Evolutionary conservation across 2,329 filamentous ascomycete species (phyloP).

Genomic region (Shiraia bambusicola): DNA sequence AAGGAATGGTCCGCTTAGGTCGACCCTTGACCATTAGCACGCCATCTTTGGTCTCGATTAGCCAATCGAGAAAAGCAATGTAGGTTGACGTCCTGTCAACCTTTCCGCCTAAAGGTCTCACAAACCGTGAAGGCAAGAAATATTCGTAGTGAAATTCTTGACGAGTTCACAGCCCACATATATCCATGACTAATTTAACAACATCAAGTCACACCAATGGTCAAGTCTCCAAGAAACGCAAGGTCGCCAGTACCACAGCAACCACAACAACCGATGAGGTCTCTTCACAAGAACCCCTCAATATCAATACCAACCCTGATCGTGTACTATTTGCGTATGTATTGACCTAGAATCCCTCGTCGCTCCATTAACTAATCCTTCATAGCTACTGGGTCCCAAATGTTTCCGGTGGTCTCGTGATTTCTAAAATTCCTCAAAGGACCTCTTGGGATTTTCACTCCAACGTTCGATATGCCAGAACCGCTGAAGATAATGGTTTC

Average conservation of each 20-base stretch:
- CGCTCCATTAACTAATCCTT: not conserved
- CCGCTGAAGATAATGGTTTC: constrained; percentile 53
- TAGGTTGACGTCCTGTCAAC: too few species aligned
- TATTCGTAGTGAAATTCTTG: too few species aligned
- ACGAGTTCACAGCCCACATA: too few species aligned
- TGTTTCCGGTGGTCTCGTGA: constrained; percentile 56
- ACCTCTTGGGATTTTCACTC: constrained; percentile 54
- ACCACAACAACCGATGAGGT: constrained; percentile 6
- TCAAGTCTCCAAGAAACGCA: not conserved
- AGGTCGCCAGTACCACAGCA: not conserved
- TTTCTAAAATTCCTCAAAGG: constrained; percentile 54
- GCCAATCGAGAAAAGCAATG: too few species aligned
- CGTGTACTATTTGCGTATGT: constrained; percentile 49
- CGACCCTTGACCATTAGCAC: too few species aligned
- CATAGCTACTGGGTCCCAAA: constrained; percentile 57
- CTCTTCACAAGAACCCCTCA: constrained; percentile 31
- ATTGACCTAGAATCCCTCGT: not conserved
- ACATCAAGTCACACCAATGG: not conserved
- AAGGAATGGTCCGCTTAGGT: too few species aligned
- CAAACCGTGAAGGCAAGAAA: too few species aligned
- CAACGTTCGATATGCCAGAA: constrained; percentile 53
- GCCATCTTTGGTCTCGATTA: too few species aligned
- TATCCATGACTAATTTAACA: not conserved
- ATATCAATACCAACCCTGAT: constrained; percentile 47
- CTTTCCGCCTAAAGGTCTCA: too few species aligned